Evolutionary conservation across 73 alveolate species (phyloP).

Genomic region (Breviolum minutum): DNA sequence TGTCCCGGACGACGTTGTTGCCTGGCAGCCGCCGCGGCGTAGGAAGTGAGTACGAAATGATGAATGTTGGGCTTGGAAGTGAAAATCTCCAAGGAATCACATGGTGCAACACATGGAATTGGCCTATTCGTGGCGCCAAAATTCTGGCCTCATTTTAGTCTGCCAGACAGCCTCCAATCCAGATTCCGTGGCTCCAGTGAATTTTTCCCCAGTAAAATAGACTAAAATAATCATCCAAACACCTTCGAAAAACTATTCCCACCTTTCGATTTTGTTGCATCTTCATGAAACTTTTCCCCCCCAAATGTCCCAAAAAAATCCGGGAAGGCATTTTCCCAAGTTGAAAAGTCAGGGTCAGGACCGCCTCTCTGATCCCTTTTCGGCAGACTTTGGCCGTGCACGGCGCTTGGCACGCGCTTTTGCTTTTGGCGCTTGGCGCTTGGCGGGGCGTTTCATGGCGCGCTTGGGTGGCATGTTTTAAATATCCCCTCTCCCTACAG

Average conservation of each 20-base stretch:
- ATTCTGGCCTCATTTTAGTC: too few relatives aligned
- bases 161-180: too few relatives aligned
- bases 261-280: neutral
- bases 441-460: slow-evolving; percentile 41
- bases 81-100: too few relatives aligned
- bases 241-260: too few relatives aligned
- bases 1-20: neutral
- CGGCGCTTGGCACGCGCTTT: neutral
- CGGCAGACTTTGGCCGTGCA: slow-evolving; percentile 27
- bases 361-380: neutral
- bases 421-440: slow-evolving; percentile 35
- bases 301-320: neutral
- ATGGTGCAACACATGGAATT: too few relatives aligned
- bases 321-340: neutral
- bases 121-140: too few relatives aligned
- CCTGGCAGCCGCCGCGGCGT: too few relatives aligned
- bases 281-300: neutral
- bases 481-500: neutral
- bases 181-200: too few relatives aligned
- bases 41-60: too few relatives aligned
- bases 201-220: too few relatives aligned
- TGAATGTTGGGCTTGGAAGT: too few relatives aligned
- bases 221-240: too few relatives aligned
- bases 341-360: neutral
- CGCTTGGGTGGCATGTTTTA: neutral